Percentiles rank a stretch among this genome's conserved stretches.
These are phyloP conservation scores for Septoria linicola DNA, from an alignment of 2,329 filamentous ascomycete genomes.

Conservation along the genomic window DNA sequence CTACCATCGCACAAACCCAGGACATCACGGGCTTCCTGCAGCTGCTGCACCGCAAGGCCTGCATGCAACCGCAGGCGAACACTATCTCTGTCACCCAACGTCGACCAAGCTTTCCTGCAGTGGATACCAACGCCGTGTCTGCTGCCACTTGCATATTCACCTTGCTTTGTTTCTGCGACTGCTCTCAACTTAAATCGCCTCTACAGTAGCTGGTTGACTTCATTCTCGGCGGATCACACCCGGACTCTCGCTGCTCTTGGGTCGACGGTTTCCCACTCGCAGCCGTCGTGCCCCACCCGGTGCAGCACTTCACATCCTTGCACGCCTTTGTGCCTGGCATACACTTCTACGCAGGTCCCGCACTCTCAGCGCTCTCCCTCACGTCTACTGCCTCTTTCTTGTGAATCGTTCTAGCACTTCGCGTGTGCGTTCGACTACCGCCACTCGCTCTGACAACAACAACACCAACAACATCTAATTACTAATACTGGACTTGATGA, in stretches of 20 bases:
- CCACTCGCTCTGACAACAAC: slow-evolving; percentile 3
- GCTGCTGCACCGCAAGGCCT: background rate
- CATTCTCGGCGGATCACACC: too few relatives aligned
- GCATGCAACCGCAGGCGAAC: slow-evolving; percentile 7
- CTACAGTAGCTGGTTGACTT: too few relatives aligned
- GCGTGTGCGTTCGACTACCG: slow-evolving; percentile 10
- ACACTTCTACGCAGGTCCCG: slow-evolving; percentile 8
- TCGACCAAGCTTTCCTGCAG: slow-evolving; percentile 24
- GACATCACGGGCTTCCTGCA: slow-evolving; percentile 1
- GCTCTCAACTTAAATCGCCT: background rate
- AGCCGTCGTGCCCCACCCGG: slow-evolving; percentile 22
- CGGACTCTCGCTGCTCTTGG: slow-evolving; percentile 8
- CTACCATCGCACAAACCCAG: slow-evolving; percentile 11
- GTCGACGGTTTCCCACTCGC: slow-evolving; percentile 22
- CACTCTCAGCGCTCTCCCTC: slow-evolving; percentile 1
- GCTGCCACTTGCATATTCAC: slow-evolving; percentile 10
- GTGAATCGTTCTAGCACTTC: slow-evolving; percentile 9
- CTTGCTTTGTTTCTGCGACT: slow-evolving; percentile 15
- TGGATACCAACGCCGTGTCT: slow-evolving; percentile 9
- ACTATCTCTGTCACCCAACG: slow-evolving; percentile 23
- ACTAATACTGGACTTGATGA: slow-evolving; percentile 20
- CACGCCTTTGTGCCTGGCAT: slow-evolving; percentile 7
- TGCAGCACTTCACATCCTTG: slow-evolving; percentile 16
- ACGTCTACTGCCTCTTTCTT: background rate
- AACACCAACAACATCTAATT: background rate